Evolutionary conservation across 805 yeast genomes (phyloP).

Genomic region (Nakazawaea holstii): DNA sequence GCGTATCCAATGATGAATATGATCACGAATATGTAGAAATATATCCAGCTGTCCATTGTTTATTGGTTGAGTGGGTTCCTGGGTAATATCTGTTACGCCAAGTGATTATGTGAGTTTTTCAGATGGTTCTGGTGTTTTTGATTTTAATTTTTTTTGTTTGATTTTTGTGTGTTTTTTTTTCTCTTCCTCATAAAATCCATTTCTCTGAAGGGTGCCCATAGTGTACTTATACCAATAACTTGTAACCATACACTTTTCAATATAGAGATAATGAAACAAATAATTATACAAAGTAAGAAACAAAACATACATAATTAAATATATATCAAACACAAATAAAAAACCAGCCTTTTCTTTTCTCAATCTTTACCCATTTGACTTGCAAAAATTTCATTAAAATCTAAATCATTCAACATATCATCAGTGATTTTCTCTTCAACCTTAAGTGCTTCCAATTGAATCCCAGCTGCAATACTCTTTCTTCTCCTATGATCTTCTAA

Average conservation of each 20-base stretch:
- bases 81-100: too few relatives aligned
- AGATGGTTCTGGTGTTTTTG: too few relatives aligned
- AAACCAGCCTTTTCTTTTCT: conserved; percentile 16
- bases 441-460: neutral
- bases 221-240: too few relatives aligned
- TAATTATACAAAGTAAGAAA: neutral
- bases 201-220: too few relatives aligned
- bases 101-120: neutral
- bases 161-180: too few relatives aligned
- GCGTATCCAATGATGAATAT: conserved; percentile 6
- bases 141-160: too few relatives aligned
- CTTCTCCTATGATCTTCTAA: conserved; percentile 49
- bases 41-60: neutral
- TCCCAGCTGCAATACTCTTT: conserved; percentile 7
- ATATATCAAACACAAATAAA: neutral
- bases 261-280: neutral
- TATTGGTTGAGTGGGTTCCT: neutral
- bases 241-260: too few relatives aligned
- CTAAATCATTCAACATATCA: conserved; percentile 8
- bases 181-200: too few relatives aligned
- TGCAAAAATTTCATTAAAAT: conserved; percentile 9
- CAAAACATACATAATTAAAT: neutral
- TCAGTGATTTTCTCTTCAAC: conserved; percentile 3
- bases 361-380: conserved; percentile 17
- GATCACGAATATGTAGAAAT: conserved; percentile 3